phyloP scores from a whole-genome alignment of 192 early-diverging fungal genomes.

The Backusella sp. region DNA sequence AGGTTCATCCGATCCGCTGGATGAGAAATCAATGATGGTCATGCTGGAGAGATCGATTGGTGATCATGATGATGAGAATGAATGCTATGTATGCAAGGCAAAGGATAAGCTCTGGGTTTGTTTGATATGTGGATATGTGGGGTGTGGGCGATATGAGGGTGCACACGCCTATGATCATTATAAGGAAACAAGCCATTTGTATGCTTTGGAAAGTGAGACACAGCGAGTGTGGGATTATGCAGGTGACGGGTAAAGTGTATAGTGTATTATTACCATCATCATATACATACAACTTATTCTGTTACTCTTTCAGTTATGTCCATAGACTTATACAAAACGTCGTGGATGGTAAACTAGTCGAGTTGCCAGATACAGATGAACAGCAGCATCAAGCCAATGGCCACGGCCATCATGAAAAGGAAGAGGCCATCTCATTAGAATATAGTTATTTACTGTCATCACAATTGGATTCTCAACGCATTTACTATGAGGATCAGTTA shows the following conservation, averaged over 20 bases:
- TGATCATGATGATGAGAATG: constrained; percentile 1
- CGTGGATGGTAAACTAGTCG: constrained; percentile 91
- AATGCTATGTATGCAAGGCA: constrained; percentile 68
- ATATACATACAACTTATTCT: not conserved
- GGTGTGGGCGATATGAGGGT: constrained; percentile 91
- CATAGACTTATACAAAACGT: constrained; percentile 93
- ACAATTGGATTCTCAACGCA: constrained; percentile 86
- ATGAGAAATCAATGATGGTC: not conserved
- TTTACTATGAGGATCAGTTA: constrained; percentile 77
- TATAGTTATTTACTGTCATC: constrained; percentile 84
- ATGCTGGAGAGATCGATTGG: not conserved
- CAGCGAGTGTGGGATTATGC: constrained; percentile 99
- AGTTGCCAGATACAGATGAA: constrained; percentile 57
- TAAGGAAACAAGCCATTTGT: constrained; percentile 78
- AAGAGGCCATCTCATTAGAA: constrained; percentile 78
- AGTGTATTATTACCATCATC: not conserved
- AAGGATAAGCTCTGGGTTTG: constrained; percentile 93
- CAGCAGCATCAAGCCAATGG: not conserved
- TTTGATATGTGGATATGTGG: constrained; percentile 94
- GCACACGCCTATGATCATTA: constrained; percentile 92
- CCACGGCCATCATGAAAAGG: constrained; percentile 54
- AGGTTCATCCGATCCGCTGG: not conserved
- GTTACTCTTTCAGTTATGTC: constrained; percentile 56
- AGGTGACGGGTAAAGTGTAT: constrained; percentile 68
- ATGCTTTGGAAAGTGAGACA: constrained; percentile 92